phyloP scores from a whole-genome alignment of 1,139 yeast genomes.

The Saccharomyces hybrid region DNA sequence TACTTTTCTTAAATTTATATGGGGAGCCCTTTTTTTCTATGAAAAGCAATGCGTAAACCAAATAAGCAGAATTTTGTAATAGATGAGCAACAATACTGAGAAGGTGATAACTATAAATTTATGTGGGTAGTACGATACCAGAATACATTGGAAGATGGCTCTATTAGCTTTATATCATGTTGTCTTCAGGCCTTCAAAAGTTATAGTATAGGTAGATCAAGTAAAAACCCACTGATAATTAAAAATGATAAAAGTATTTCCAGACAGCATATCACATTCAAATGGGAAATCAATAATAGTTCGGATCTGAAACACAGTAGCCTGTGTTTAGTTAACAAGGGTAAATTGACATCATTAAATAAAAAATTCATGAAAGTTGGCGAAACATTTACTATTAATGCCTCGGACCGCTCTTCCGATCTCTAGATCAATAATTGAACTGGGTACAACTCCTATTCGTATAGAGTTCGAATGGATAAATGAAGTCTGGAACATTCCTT shows the following conservation, averaged over 20 bases:
- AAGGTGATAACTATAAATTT: neutral
- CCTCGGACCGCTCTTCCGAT: neutral
- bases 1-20: neutral
- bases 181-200: constrained; percentile 10
- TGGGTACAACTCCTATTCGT: constrained; percentile 24
- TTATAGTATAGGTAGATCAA: constrained; percentile 27
- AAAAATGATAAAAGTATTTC: constrained; percentile 31
- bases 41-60: neutral
- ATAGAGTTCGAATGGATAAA: constrained; percentile 12
- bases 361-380: constrained; percentile 14
- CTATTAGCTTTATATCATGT: constrained; percentile 12
- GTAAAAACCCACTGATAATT: constrained; percentile 21
- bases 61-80: neutral
- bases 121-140: constrained; percentile 28
- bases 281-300: constrained; percentile 9
- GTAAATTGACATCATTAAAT: constrained; percentile 22
- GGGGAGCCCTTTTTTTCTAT: neutral
- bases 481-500: constrained; percentile 11
- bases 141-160: constrained; percentile 16
- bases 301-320: neutral
- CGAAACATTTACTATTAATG: constrained; percentile 11
- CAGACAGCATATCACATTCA: constrained; percentile 22
- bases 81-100: neutral
- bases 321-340: constrained; percentile 16
- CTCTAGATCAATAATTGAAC: constrained; percentile 9